A percentile compares a stretch with the other conserved stretches of the same genome.
phyloP scores from a whole-genome alignment of 1,139 yeast species.

The Hanseniaspora uvarum region DNA sequence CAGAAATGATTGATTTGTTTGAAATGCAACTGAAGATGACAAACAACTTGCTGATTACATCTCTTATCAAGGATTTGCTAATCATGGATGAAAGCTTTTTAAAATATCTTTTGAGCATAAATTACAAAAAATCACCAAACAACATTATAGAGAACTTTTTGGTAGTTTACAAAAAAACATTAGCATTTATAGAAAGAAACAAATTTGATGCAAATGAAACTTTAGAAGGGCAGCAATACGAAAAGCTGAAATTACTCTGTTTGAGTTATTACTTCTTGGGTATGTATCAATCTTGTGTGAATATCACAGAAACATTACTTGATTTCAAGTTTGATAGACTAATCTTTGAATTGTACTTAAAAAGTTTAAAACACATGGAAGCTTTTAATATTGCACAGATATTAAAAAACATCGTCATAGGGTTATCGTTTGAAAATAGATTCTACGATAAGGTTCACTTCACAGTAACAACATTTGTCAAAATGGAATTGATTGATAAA shows the following conservation, averaged over 20 bases:
- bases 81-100: not conserved
- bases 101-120: not conserved
- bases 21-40: constrained; percentile 25
- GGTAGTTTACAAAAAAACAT: not conserved
- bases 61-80: not conserved
- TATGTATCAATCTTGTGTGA: not conserved
- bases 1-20: not conserved
- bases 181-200: not conserved
- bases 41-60: constrained; percentile 36
- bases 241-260: not conserved
- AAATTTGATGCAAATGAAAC: not conserved
- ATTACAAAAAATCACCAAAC: not conserved
- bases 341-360: not conserved
- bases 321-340: not conserved
- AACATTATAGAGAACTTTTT: not conserved
- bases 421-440: constrained; percentile 33
- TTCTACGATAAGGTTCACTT: constrained; percentile 34
- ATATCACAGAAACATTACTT: not conserved
- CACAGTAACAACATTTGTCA: constrained; percentile 28
- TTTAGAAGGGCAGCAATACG: not conserved
- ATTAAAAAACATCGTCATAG: not conserved
- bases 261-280: constrained; percentile 1
- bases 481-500: constrained; percentile 23
- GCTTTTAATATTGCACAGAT: not conserved
- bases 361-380: not conserved